Conservation (phyloP, 2,329 filamentous ascomycete genomes). For the Aureobasidium lini region DNA sequence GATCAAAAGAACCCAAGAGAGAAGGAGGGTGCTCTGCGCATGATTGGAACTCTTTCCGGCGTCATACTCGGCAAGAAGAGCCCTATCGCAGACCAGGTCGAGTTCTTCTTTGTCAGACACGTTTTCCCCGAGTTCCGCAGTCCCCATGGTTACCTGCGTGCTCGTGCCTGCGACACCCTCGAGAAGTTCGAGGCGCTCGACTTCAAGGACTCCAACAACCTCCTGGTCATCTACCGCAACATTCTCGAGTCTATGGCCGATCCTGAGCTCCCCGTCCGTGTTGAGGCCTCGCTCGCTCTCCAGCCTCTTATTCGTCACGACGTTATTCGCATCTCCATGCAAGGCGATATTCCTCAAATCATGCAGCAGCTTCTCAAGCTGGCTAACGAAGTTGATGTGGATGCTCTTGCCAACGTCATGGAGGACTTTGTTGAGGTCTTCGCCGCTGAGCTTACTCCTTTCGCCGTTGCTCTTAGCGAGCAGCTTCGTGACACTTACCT, state of each 20-base stretch:
- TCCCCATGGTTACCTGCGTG: constrained; percentile 82
- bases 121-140: constrained; percentile 98
- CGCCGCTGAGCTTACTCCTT: constrained; percentile 91
- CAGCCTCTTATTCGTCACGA: constrained; percentile 96
- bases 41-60: constrained; percentile 91
- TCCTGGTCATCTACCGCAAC: constrained; percentile 91
- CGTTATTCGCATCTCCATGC: constrained; percentile 89
- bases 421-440: constrained; percentile 99
- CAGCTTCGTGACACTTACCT: constrained; percentile 95
- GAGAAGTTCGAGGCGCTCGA: constrained; percentile 97
- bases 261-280: constrained; percentile 81
- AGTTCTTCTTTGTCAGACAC: constrained; percentile 96
- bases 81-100: constrained; percentile 92
- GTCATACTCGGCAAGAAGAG: constrained; percentile 98
- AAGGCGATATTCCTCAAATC: constrained; percentile 94
- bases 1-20: constrained; percentile 88
- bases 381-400: constrained; percentile 95
- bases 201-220: constrained; percentile 93
- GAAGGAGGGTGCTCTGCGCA: constrained; percentile 91
- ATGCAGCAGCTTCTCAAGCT: constrained; percentile 98
- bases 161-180: constrained; percentile 90
- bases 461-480: constrained; percentile 91
- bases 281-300: constrained; percentile 86
- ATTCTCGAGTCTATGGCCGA: constrained; percentile 97
- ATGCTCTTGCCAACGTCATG: constrained; percentile 97